phyloP scores from a whole-genome alignment of 768 basidiomycete species.

The Lanmaoa rubissima region DNA sequence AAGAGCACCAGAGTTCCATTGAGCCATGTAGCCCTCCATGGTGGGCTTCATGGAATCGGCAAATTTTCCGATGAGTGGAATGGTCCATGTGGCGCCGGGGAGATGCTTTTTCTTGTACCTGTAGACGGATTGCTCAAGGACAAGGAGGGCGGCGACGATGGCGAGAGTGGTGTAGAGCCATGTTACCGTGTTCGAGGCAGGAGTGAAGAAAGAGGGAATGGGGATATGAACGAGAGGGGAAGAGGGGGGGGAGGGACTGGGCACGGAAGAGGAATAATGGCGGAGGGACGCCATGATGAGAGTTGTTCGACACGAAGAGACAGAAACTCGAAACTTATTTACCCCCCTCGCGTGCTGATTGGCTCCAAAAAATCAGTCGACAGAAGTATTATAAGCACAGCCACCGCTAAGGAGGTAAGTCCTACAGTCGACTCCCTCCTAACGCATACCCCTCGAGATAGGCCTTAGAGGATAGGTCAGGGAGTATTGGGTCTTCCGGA shows the following conservation, averaged over 20 bases:
- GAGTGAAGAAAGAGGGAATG: conserved; percentile 44
- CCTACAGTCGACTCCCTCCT: too few species aligned
- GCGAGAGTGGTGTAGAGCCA: conserved; percentile 73
- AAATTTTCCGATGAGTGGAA: conserved; percentile 97
- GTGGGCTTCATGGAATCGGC: conserved; percentile 89
- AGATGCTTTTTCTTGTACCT: conserved; percentile 85
- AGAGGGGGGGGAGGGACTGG: conserved; percentile 45
- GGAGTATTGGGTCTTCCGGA: too few species aligned
- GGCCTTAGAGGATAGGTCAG: too few species aligned
- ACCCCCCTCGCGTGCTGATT: conserved; percentile 15
- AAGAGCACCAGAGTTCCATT: conserved; percentile 89
- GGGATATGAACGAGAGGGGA: conserved; percentile 43
- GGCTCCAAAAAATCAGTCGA: conserved; percentile 29
- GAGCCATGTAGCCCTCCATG: conserved; percentile 86
- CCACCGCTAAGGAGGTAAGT: conserved; percentile 3
- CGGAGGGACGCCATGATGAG: conserved; percentile 35
- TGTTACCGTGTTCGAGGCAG: conserved; percentile 22
- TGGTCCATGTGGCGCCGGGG: conserved; percentile 89
- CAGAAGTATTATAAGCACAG: conserved; percentile 3
- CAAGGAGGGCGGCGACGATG: conserved; percentile 70
- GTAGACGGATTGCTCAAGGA: conserved; percentile 87
- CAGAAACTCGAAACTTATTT: neutral
- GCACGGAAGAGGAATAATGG: conserved; percentile 33
- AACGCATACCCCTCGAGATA: too few species aligned
- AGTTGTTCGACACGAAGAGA: neutral